Evolutionary conservation across 768 basidiomycete species (phyloP), one percentile per base, ranked within the genome.

Genomic region (Suillus bovinus): DNA sequence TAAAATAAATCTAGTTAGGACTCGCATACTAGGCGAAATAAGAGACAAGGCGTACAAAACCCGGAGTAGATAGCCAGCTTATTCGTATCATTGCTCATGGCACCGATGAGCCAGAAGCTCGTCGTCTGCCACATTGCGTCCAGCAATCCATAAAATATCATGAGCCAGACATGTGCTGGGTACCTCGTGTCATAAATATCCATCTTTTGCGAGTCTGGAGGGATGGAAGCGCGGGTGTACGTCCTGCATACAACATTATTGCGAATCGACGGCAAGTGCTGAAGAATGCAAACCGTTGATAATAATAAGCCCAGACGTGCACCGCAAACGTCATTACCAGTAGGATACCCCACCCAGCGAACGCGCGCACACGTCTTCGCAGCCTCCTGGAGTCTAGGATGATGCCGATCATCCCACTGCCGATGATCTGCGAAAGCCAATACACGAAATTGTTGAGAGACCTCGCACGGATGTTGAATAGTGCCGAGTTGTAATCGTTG

Each of bases 121-220:
- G 83, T 84, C 3, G 88, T 91, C 71, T 93, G 91, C 89, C 90
- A 93, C 84, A 90, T 87, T 0, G 91, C 79, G 66, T 93, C 91
- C 50, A 91, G 79, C 4, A 92, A 68, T 46, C 90, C 89, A 68
- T 84, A 89, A 70, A 85, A 82, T 58, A 89, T 81, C 74, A 86
- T 91, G 13, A 93, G 75, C 73, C 81, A 80, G 20, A 88, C 73
- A 56, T 80, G 80, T 22, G 62, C 64, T 20, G 67, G 69, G 46
- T 58, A 71, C 1, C 34, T 46, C 10, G 50, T 2, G 57, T 69
- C 60, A 24, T 69, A 76, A 53, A 90, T 84, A 69, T 91, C 89
- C 71, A 90, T 82, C 64, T 82, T 82, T 27, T 72, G 64, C 0
- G 78, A 65, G 38, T 76, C 70, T 3, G 73, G 60, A 2, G 80